Conservation (phyloP, 345 rosid species). For the Aegle marmelos region DNA sequence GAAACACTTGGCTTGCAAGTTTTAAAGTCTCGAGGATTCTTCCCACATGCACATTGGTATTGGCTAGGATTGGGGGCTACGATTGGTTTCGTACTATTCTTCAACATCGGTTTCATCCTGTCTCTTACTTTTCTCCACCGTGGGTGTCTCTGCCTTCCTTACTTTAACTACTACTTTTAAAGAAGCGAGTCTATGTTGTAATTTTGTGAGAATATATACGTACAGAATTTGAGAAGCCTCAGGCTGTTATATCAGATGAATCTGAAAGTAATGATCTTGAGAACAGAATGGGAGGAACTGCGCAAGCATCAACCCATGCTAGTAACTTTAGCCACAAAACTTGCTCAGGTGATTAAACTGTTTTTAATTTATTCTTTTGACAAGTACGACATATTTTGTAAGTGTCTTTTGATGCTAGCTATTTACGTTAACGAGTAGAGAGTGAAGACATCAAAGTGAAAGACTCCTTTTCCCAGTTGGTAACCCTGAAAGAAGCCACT, state of each 20-base stretch:
- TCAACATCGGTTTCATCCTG: slow-evolving; percentile 31
- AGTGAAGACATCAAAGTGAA: slow-evolving; percentile 14
- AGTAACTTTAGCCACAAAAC: slow-evolving; percentile 14
- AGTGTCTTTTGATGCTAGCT: background rate
- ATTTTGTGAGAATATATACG: background rate
- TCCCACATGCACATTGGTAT: slow-evolving; percentile 41
- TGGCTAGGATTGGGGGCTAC: slow-evolving; percentile 50
- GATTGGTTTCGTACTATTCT: slow-evolving; percentile 32
- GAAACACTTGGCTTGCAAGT: slow-evolving; percentile 44
- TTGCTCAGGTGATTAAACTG: slow-evolving; percentile 17
- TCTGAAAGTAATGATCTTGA: slow-evolving; percentile 23
- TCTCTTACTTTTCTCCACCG: slow-evolving; percentile 44
- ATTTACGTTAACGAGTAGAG: slow-evolving; percentile 5
- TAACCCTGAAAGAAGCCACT: slow-evolving; percentile 15
- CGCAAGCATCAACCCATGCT: slow-evolving; percentile 25
- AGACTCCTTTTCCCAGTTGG: slow-evolving; percentile 15
- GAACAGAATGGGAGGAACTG: slow-evolving; percentile 24
- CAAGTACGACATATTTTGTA: background rate
- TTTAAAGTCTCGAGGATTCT: slow-evolving; percentile 40
- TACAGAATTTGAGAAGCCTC: slow-evolving; percentile 62
- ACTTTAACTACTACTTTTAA: slow-evolving; percentile 7
- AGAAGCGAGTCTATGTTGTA: background rate
- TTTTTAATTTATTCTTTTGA: background rate
- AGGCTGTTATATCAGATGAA: background rate
- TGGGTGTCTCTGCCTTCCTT: slow-evolving; percentile 23